These are phyloP conservation scores for Kodamaea nitidulidarum DNA, from an alignment of 805 yeast genomes.

Conservation along the genomic window DNA sequence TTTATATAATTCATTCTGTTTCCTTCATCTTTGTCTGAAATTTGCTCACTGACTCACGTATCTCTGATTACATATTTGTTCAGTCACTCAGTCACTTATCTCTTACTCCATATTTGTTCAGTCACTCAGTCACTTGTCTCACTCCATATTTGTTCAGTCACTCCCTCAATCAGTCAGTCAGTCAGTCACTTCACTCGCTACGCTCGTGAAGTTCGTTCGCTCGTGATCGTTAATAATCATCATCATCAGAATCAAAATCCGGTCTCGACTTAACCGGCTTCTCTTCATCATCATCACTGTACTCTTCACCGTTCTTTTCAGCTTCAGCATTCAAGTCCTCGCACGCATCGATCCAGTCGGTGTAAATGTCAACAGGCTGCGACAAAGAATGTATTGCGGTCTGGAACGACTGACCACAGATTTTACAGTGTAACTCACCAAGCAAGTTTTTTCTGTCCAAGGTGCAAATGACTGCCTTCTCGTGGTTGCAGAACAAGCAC, in stretches of 20 bases:
- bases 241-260: conserved; percentile 7
- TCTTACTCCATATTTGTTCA: no score
- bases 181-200: no score
- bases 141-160: not conserved
- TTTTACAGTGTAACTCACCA: conserved; percentile 83
- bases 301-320: conserved; percentile 25
- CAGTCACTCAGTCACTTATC: no score
- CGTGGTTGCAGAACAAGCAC: conserved; percentile 94
- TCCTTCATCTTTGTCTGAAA: no score
- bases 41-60: no score
- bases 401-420: conserved; percentile 92
- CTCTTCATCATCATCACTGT: conserved; percentile 33
- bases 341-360: conserved; percentile 98
- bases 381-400: conserved; percentile 77
- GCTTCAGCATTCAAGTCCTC: conserved; percentile 77
- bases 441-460: conserved; percentile 81
- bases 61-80: no score
- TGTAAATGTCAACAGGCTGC: conserved; percentile 91
- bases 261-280: conserved; percentile 1
- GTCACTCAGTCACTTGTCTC: not conserved
- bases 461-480: conserved; percentile 81
- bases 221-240: conserved; percentile 2
- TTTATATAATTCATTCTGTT: no score
- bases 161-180: no score
- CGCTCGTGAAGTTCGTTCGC: no score